Base-by-base conservation (phyloP, 192 early-diverging fungal species). In the Coemansia sp. region DNA sequence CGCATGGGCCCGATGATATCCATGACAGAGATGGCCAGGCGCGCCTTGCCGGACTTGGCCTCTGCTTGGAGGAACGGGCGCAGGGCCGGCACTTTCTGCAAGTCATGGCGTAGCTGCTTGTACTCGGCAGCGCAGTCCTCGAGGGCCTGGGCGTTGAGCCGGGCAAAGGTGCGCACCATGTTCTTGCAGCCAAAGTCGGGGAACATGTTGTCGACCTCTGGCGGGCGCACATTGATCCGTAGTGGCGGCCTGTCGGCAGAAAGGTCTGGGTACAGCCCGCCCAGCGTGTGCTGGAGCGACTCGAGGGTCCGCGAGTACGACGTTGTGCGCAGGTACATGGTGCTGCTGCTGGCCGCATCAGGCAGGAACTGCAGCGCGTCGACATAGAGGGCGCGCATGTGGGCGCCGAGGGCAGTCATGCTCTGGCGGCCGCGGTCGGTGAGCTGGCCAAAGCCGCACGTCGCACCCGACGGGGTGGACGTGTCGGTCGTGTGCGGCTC, bases 261-360 rank as follows among this genome's bases (percentile, higher is more conserved):
- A 18, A 41, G 22, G 18, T 31, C 28, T 1, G 85, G 82, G 50
- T 79, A 81, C 53, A 87, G 56, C 0, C 85, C 83, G 11, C 70
- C 62, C 22, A 87, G 38, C 4, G 79, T 48, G 46, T 79, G 79
- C 48, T 85, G 81, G 26, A 87, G 64, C n/a, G 76, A 80, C 56
- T 85, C 85, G 40, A 87, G 63, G 3, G 85, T 75, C 28, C 85
- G 75, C 2, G 78, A 56, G 54, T 78, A 85, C 28, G 69, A 76
- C 13, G 83, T 77, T 19, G 68, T 66, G 26, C 80, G 76, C 44
- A 84, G 64, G 42, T 80, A 80, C 21, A 85, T 40, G 21, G 62
- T 60, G 20, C 37, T 19, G 5, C 56, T 41, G 32, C 10, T 12
- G 10, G 7, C 19, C 26, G 45, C 26, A 3, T 55, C 22, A 3